phyloP scores from a whole-genome alignment of 2,329 filamentous ascomycete species.

The Knoxdaviesia capensis region DNA sequence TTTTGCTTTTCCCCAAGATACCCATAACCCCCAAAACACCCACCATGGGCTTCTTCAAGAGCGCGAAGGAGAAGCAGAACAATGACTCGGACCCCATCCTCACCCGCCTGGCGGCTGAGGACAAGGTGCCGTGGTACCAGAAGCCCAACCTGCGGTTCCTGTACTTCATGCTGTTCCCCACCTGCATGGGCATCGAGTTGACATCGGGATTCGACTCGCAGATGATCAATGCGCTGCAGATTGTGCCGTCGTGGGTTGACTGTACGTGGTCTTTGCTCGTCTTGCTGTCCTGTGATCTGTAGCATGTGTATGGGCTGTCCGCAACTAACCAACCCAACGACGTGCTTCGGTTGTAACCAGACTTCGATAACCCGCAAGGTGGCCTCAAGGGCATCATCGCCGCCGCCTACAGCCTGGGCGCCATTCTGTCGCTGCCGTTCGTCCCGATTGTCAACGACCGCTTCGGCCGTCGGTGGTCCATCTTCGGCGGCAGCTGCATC shows the following conservation, averaged over 20 bases:
- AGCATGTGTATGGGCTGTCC: too few relatives aligned
- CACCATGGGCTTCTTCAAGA: too few relatives aligned
- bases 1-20: too few relatives aligned
- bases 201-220: constrained; percentile 34
- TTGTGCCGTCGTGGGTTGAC: constrained; percentile 16
- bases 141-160: constrained; percentile 30
- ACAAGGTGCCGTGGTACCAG: constrained; percentile 25
- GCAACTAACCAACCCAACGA: neutral
- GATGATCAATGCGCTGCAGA: constrained; percentile 19
- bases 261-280: constrained; percentile 9
- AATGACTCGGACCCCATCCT: constrained; percentile 9
- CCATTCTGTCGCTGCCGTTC: constrained; percentile 30
- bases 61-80: too few relatives aligned
- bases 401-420: constrained; percentile 33
- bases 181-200: constrained; percentile 35
- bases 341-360: neutral
- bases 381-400: constrained; percentile 25
- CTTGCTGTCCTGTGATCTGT: too few relatives aligned
- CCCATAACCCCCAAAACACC: too few relatives aligned
- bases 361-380: constrained; percentile 6
- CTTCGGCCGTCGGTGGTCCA: constrained; percentile 28
- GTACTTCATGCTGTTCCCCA: constrained; percentile 29
- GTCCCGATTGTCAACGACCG: constrained; percentile 28
- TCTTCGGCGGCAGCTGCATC: constrained; percentile 31
- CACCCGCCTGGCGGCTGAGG: constrained; percentile 13